Evolutionary conservation across 1,284 basidiomycete genomes (phyloP).

Genomic region (Phellopilus nigrolimitatus): DNA sequence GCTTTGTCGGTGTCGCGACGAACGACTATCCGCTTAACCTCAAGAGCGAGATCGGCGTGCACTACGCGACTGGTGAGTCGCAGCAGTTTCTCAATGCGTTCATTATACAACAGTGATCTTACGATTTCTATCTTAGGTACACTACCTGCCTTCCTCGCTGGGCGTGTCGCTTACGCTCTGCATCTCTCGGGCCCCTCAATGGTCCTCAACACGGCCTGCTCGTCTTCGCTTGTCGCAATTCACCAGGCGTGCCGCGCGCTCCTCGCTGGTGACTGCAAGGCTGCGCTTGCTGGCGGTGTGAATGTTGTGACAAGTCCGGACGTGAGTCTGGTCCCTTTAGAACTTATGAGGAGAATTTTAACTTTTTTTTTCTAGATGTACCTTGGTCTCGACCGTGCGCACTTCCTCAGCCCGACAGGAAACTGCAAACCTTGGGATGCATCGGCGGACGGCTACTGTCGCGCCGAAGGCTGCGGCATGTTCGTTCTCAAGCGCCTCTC

Average conservation of each 20-base stretch:
- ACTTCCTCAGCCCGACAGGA: constrained; percentile 62
- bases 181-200: constrained; percentile 63
- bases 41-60: constrained; percentile 56
- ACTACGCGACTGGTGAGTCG: constrained; percentile 62
- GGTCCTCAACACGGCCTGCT: constrained; percentile 69
- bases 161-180: constrained; percentile 65
- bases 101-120: background rate
- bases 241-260: constrained; percentile 65
- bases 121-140: constrained; percentile 43
- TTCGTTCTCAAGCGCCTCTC: constrained; percentile 68
- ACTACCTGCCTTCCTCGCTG: constrained; percentile 61
- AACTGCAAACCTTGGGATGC: constrained; percentile 70
- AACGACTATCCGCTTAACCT: constrained; percentile 67
- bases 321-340: constrained; percentile 36
- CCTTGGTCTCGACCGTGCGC: constrained; percentile 60
- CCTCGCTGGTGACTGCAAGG: constrained; percentile 55
- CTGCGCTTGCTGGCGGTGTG: constrained; percentile 69
- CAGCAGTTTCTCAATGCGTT: background rate
- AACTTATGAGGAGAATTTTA: constrained; percentile 2
- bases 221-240: constrained; percentile 60
- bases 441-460: constrained; percentile 66
- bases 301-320: constrained; percentile 69
- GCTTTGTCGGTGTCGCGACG: constrained; percentile 63
- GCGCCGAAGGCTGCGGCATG: constrained; percentile 62
- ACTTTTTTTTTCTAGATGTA: constrained; percentile 49